Evolutionary conservation across 495 filamentous ascomycete genomes (phyloP), one percentile per base, ranked within the genome.

Genomic region (Daldinia caldariorum): DNA sequence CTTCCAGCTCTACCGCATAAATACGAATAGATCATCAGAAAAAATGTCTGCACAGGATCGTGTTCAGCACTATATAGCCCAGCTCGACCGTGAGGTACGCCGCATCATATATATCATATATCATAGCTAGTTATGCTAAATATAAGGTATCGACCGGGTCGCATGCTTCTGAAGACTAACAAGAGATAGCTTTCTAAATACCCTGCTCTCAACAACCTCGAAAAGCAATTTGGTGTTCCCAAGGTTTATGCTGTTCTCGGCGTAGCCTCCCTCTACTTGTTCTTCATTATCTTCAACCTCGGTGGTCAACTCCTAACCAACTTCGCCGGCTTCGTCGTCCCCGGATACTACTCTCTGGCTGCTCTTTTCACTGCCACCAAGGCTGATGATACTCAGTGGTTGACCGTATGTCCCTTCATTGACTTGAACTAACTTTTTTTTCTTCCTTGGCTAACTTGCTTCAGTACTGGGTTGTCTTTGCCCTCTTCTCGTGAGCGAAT

Each of bases 261-360:
- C 71, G 80, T 97, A 34, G 86, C 80, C 53, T 90, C 89, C 54
- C 85, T 97, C 73, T 99, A 99, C 87, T 94, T 97, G 86, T 97
- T 97, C 88, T 88, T 99, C 16, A 92, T 98, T 82, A 91, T 98
- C 86, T 96, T 99, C 87, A 99, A 99, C 87, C 94, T 97, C 73
- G 95, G 93, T 67, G 94, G 95, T 76, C 92, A 95, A 79, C 91
- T 98, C 79, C 88, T 99, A 69, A 95, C 96, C 78, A 99, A 99
- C 83, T 83, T 96, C 69, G 96, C 96, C 58, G 95, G 95, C 58
- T 99, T 98, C 78, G 79, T 94, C 56, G 85, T 99, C 67, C 95
- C 95, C 53, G 94, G 90, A 63, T 99, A 99, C 85, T 99, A 97
- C 80, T 97, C 94, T 38, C 84, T 99, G 43, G 86, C 90, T 67